Percentiles rank a stretch among this genome's conserved stretches.
phyloP scores from a whole-genome alignment of 352 stramenopile genomes.

The Globisporangium lucens region DNA sequence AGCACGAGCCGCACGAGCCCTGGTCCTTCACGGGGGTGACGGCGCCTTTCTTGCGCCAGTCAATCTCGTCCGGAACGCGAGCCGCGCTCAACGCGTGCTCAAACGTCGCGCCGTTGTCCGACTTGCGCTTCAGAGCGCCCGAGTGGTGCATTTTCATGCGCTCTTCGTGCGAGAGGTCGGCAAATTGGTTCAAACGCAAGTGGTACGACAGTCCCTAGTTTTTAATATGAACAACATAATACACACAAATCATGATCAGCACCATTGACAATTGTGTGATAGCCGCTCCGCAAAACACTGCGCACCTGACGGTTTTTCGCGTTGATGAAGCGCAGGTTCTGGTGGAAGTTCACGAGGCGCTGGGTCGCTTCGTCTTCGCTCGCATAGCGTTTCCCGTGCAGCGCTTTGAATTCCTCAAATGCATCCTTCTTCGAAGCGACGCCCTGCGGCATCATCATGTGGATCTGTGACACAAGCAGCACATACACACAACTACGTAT shows the following conservation, averaged over 20 bases:
- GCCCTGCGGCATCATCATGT: constrained; percentile 80
- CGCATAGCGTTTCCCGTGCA: constrained; percentile 61
- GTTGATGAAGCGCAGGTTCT: constrained; percentile 86
- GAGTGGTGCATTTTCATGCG: constrained; percentile 43
- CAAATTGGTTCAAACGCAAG: constrained; percentile 79
- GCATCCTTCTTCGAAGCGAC: constrained; percentile 44
- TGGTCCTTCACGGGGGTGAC: constrained; percentile 92
- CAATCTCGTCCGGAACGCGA: constrained; percentile 58
- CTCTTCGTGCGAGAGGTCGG: constrained; percentile 77
- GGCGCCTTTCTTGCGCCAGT: constrained; percentile 85
- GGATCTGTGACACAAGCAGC: constrained; percentile 41
- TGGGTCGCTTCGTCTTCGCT: constrained; percentile 41
- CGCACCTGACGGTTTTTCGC: constrained; percentile 75
- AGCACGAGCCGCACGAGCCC: constrained; percentile 90
- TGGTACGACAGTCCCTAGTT: constrained; percentile 69
- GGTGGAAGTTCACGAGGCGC: constrained; percentile 67
- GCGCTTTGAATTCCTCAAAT: constrained; percentile 66
- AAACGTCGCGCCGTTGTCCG: constrained; percentile 56
- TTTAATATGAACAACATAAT: not conserved
- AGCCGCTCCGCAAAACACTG: not conserved
- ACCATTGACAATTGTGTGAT: not conserved
- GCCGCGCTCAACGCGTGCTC: constrained; percentile 41
- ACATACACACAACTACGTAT: constrained; percentile 9
- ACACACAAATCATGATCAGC: not conserved
- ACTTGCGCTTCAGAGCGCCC: constrained; percentile 42